Evolutionary conservation across 495 filamentous ascomycete species (phyloP), one percentile per base, ranked within the genome.

Genomic region (Aspergillus bertholletiae): DNA sequence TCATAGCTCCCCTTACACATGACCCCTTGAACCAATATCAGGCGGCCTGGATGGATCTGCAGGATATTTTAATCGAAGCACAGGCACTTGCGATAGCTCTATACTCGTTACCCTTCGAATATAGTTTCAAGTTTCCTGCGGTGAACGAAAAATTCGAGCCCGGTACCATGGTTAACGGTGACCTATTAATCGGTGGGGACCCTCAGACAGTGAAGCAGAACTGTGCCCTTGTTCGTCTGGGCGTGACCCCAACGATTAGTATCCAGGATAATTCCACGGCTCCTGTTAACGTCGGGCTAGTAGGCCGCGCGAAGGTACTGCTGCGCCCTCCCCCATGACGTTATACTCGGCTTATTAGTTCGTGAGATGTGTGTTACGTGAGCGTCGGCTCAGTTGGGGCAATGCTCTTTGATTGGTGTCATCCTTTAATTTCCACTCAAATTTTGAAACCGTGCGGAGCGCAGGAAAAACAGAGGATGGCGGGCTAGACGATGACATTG

Each of bases 81-180:
- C 58, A 61, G 6, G 45, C 57, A 1, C 56, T 72, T n/a, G 67
- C 60, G 0, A 8, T 67, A 0, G 53, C 59, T 2, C 65, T 74
- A 54, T 55, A 61, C 32, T 56, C 49, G 2, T 32, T 52, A 3
- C 56, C 67, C 0, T 55, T 62, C 9, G 59, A 58, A 21, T 66
- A 62, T 43, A 51, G 39, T 1, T 53, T 64, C 5, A 59, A 67
- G 3, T 73, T 68, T 43, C 65, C 68, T 0, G 60, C 55, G 3
- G 22, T 54, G 15, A 55, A 58, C 11, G 59, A 65, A 5, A 49
- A 32, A 2, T 73, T 66, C 54, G 62, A 71, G 32, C 65, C 66
- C 0, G 26, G 28, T 0, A 60, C 50, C 1, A 73, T 71, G 70
- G 20, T 63, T 24, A 67, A 54, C 20, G 39, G 58, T 12, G 68